phyloP scores from a whole-genome alignment of 345 rosid genomes.

The Brassica cretica region DNA sequence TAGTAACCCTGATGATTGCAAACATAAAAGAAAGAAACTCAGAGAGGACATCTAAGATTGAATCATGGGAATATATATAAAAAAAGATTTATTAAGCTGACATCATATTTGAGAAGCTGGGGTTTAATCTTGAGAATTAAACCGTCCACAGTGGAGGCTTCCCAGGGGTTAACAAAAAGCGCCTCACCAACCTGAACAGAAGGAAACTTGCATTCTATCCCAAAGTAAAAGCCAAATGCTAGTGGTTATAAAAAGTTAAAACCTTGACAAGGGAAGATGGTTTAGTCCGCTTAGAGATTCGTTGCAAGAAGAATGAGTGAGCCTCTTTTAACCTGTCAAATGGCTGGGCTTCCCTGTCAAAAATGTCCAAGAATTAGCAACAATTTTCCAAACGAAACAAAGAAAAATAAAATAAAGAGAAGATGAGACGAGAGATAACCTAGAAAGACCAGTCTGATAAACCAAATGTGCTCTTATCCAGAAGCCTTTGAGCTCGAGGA shows the following conservation, averaged over 20 bases:
- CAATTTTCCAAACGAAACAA: not conserved
- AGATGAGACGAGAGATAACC: conserved; percentile 39
- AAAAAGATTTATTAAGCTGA: conserved; percentile 29
- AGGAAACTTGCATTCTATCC: not conserved
- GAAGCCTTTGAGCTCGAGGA: conserved; percentile 76
- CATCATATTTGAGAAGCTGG: conserved; percentile 59
- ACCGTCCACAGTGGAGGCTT: conserved; percentile 47
- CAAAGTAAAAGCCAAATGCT: not conserved
- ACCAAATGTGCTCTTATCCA: conserved; percentile 64
- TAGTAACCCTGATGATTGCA: conserved; percentile 72
- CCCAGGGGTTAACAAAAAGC: conserved; percentile 70
- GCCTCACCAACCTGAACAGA: conserved; percentile 49
- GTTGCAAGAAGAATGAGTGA: conserved; percentile 54
- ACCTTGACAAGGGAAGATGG: conserved; percentile 57
- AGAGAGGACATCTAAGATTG: not conserved
- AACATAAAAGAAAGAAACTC: conserved; percentile 29
- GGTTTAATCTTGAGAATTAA: conserved; percentile 56
- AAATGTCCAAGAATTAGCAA: conserved; percentile 29
- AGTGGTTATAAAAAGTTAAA: not conserved
- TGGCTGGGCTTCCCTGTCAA: conserved; percentile 67
- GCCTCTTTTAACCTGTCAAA: conserved; percentile 65
- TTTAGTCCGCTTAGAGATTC: conserved; percentile 61
- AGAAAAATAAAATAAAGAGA: not conserved
- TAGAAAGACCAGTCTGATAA: conserved; percentile 70
- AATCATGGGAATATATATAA: no score